These are phyloP conservation scores for Chytriomyces hyalinus DNA, from an alignment of 192 early-diverging fungal genomes.

Conservation along the genomic window DNA sequence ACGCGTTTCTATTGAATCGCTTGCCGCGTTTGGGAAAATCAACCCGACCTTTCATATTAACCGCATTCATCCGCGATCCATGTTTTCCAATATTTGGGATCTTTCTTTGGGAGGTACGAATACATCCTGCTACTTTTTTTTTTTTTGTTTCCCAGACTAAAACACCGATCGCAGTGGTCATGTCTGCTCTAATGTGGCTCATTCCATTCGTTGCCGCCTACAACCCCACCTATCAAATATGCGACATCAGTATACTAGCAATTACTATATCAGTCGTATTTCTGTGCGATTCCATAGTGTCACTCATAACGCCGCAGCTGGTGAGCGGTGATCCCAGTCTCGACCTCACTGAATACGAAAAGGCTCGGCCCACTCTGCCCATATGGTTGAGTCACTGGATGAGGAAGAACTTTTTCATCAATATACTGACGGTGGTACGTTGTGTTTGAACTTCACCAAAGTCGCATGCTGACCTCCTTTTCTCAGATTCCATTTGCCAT, in stretches of 20 bases:
- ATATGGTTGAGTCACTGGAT: background rate
- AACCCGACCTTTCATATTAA: background rate
- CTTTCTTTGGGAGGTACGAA: background rate
- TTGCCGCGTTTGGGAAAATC: too few relatives aligned
- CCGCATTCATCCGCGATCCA: slow-evolving; percentile 15
- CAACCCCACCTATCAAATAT: background rate
- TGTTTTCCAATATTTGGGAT: slow-evolving; percentile 14
- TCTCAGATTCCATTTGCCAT: too few relatives aligned
- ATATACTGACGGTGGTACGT: background rate
- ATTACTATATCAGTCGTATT: background rate
- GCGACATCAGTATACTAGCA: too few relatives aligned
- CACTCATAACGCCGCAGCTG: slow-evolving; percentile 10
- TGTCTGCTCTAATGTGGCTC: slow-evolving; percentile 1
- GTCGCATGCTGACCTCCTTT: too few relatives aligned
- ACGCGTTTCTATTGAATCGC: too few relatives aligned
- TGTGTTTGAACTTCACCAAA: too few relatives aligned
- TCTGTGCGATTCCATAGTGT: background rate
- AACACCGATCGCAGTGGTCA: too few relatives aligned
- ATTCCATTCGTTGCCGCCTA: slow-evolving; percentile 19
- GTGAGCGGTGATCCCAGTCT: background rate
- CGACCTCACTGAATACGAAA: slow-evolving; percentile 7
- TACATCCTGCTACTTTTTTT: too few relatives aligned
- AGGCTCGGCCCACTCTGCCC: background rate
- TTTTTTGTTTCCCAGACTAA: too few relatives aligned
- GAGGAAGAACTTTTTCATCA: background rate